Base-by-base conservation (phyloP, 169 alveolate genomes). In the Cryptosporidium bovis region DNA sequence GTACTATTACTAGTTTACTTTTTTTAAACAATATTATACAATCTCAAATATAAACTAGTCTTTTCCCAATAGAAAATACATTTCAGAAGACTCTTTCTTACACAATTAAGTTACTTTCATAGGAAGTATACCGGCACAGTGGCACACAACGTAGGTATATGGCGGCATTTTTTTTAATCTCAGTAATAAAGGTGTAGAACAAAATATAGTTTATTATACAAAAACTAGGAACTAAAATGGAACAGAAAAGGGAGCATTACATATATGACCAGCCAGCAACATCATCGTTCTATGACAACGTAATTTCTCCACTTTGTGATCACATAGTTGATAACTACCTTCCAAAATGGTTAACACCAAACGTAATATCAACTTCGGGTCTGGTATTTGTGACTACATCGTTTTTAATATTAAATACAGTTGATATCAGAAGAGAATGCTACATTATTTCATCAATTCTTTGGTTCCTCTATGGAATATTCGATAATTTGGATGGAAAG, bases 401-500 rank as follows among this genome's bases (percentile, higher is more conserved):
- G 34, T 56, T 40, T 60, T 29, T 44, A 2, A 33, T 77, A 15
- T 10, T 77, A 31, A 48, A 44, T 36, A 46, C 87, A 2, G 16
- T 50, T 7, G 53, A 48, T 31, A 36, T 24, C 16, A 62, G 46
- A 31, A 36, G 18, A 18, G 51, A 58, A 4, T 77, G 6, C 12
- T 77, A 58, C 3, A 51, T 55, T 8, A 8, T 64, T 8, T 56
- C 87, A 8, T 51, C 87, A 24, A 51, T 34, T 56, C 48, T 77
- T 5, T 77, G 87, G 87, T 60, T 56, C 56, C 29, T 77, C 1
- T 77, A 77, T 48, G 87, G 87, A 8, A 62, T 77, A 7, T 58
- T 83, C 0, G 91, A 83, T 83, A 82, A 71, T 56, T 51, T 83
- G 64, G 91, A 83, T 56, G 91, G 91, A 7, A 83, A 83, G 10